Base-by-base conservation (phyloP, 176 grass and related monocot genomes). In the Leersia perrieri region DNA sequence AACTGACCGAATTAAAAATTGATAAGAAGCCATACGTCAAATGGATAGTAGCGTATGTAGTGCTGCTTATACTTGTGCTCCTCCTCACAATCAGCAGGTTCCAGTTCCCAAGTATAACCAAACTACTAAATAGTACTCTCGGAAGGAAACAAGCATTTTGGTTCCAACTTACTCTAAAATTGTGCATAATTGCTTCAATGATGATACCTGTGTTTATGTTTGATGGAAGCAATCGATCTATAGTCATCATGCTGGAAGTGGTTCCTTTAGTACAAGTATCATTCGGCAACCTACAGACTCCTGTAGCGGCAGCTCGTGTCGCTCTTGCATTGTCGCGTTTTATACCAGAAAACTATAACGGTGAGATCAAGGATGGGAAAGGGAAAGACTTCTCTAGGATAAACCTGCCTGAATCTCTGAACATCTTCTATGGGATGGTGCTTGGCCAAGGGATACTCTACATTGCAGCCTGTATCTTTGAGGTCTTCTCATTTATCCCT, bases 251-350 rank as follows among this genome's bases (percentile, higher is more conserved):
- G 2, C 40, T 14, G 1, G 40, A 42, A 39, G 35, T 38, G 3
- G 35, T 38, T 33, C 29, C 29, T 3, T 9, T 57, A 13, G 2
- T 58, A 1, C 3, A 33, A 15, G 30, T 58, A 5, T 74, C 72
- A 33, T 74, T 58, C 34, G 72, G 31, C 0, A 74, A 74, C 72
- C 60, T 75, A 2, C 72, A 75, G 72, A 15, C 60, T 57, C 49
- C 32, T n/a, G 72, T 49, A 60, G 49, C 72, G 0, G 9, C 14
- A 4, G 12, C 60, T 22, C 51, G 49, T 75, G 31, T 75, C 6
- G 32, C 2, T 1, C 16, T 68, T 0, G 65, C 65, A 36, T 16
- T 23, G n/a, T n/a, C n/a, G n/a, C n/a, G n/a, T n/a, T n/a, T n/a
- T n/a, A n/a, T n/a, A n/a, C n/a, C n/a, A n/a, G n/a, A n/a, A n/a